phyloP scores from a whole-genome alignment of 2,329 filamentous ascomycete species.

The Monilinia vaccinii-corymbosi region DNA sequence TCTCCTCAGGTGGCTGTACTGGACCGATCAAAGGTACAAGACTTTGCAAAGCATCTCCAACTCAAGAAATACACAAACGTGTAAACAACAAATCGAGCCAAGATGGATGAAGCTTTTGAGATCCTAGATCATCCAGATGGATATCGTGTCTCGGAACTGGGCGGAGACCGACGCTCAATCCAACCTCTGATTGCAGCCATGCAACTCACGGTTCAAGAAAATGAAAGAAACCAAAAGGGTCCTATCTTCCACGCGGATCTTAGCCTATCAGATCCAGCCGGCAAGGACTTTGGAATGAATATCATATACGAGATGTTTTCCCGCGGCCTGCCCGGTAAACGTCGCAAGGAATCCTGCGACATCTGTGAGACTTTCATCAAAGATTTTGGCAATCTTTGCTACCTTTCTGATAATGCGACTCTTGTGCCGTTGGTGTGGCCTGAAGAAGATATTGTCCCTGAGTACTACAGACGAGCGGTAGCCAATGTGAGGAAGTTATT shows the following conservation, averaged over 20 bases:
- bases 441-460: neutral
- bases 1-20: neutral
- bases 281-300: neutral
- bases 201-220: neutral
- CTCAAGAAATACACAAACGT: neutral
- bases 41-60: neutral
- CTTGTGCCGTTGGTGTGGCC: constrained; percentile 4
- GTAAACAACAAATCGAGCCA: neutral
- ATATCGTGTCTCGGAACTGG: neutral
- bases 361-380: neutral
- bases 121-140: neutral
- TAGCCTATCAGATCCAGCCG: neutral
- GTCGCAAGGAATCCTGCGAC: neutral
- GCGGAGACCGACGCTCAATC: neutral
- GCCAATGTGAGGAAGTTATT: neutral
- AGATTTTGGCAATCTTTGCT: constrained; percentile 1
- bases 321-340: neutral
- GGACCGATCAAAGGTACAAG: neutral
- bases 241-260: constrained; percentile 3
- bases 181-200: constrained; percentile 1
- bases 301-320: constrained; percentile 2
- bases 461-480: neutral
- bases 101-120: constrained; percentile 6
- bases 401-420: neutral
- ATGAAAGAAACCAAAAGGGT: neutral